These are phyloP conservation scores for Pestalotiopsis sp. DNA, from an alignment of 2,329 filamentous ascomycete species.

Conservation along the genomic window DNA sequence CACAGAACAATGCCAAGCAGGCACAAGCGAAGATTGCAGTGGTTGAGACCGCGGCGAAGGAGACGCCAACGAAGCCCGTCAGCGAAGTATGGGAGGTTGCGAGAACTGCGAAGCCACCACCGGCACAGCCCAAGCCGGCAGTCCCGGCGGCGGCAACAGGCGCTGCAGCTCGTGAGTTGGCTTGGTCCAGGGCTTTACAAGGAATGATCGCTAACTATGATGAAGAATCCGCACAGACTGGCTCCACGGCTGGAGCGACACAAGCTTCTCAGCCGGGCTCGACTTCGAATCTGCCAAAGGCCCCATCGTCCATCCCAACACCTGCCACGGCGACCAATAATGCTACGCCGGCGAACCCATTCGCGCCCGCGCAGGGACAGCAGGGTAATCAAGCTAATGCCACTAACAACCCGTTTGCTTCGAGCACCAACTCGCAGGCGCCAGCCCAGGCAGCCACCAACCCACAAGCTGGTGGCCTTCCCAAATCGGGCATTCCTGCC, in stretches of 20 bases:
- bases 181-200: background rate
- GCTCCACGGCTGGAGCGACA: conserved; percentile 7
- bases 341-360: conserved; percentile 23
- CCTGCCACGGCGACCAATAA: background rate
- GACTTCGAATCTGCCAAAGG: conserved; percentile 24
- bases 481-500: conserved; percentile 27
- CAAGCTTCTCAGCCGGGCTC: conserved; percentile 19
- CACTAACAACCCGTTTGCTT: conserved; percentile 11
- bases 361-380: conserved; percentile 5
- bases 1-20: conserved; percentile 67
- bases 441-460: conserved; percentile 17
- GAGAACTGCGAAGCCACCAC: conserved; percentile 63
- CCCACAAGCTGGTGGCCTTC: conserved; percentile 36
- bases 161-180: conserved; percentile 13
- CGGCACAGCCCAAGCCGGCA: conserved; percentile 27
- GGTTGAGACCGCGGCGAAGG: conserved; percentile 79
- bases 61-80: conserved; percentile 84
- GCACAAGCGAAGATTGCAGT: conserved; percentile 75
- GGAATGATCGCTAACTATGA: conserved; percentile 16
- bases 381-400: conserved; percentile 15
- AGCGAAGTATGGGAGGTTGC: conserved; percentile 85
- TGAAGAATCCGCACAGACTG: conserved; percentile 19
- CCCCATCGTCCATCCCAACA: conserved; percentile 8
- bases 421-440: conserved; percentile 9
- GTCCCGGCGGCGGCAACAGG: conserved; percentile 15